A percentile compares a stretch with the other conserved stretches of the same genome.
Conservation (phyloP, 768 basidiomycete species). For the Suillus brevipes region DNA sequence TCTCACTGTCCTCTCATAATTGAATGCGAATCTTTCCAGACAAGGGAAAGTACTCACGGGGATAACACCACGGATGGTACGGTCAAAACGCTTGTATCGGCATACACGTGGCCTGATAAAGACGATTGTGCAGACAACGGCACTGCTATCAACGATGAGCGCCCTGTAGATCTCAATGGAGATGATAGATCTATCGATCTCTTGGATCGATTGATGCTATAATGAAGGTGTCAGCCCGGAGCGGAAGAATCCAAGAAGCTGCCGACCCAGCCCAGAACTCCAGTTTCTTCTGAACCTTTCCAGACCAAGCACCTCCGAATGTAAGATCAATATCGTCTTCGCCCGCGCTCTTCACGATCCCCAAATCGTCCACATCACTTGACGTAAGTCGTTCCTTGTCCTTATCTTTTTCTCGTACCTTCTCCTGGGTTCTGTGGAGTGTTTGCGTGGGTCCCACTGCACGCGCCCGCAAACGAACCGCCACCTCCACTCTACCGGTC, state of each 20-base stretch:
- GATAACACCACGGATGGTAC: constrained; percentile 44
- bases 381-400: constrained; percentile 29
- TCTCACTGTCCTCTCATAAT: constrained; percentile 32
- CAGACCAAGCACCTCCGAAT: constrained; percentile 40
- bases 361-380: constrained; percentile 32
- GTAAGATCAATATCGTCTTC: constrained; percentile 31
- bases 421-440: constrained; percentile 26
- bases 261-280: constrained; percentile 52
- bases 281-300: constrained; percentile 46
- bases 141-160: constrained; percentile 29
- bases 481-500: constrained; percentile 31
- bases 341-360: constrained; percentile 19
- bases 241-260: not conserved
- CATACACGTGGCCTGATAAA: constrained; percentile 31
- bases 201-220: constrained; percentile 37
- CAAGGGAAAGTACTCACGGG: constrained; percentile 29
- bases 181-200: constrained; percentile 28
- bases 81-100: constrained; percentile 27
- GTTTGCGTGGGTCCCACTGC: constrained; percentile 25
- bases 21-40: not conserved
- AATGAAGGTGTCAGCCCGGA: constrained; percentile 12
- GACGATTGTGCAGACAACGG: constrained; percentile 37
- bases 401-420: constrained; percentile 27
- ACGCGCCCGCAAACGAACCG: constrained; percentile 31
- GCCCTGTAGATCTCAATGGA: constrained; percentile 23